Evolutionary conservation across 495 filamentous ascomycete species (phyloP), one percentile per base, ranked within the genome.

Genomic region (Podospora conica): DNA sequence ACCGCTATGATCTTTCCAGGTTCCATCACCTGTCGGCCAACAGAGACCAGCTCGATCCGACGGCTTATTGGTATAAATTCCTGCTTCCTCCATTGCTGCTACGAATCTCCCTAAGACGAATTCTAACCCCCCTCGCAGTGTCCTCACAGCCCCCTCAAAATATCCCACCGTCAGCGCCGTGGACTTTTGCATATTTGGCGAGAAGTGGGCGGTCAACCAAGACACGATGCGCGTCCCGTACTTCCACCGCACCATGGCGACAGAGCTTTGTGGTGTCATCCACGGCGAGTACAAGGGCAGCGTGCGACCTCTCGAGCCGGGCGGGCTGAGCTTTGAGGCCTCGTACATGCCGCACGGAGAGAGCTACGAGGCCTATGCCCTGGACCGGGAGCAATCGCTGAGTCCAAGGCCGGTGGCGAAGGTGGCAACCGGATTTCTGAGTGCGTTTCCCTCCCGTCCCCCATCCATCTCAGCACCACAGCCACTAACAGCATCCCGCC

Each of bases 101-200:
- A 48, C 33, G 6, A 7, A 48, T 48, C 18, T 2, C 40, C 6
- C 18, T n/a, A 7, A 2, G 15, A 2, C 18, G 1, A 7, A 1
- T n/a, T 48, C 40, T 48, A n/a, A 48, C 15, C 15, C 40, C 10
- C 40, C 0, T 1, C 40, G 15, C 33, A 48, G 40, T 3, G 90
- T 92, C 9, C 80, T 92, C 22, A 90, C 86, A 0, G 87, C 86
- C 2, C 87, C 83, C 3, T 88, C 87, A 0, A 70, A 73, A 33
- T 66, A 68, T 21, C 75, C 83, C 1, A 88, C 87, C 15, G 90
- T 87, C 4, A 86, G 88, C 18, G 78, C 91, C 54, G 87, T 87
- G 0, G 89, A 91, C 74, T 90, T 91, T 69, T 88, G 89, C 63
- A 85, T 91, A 56, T 91, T 91, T 75, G 87, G 88, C 23, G 87